These are phyloP conservation scores for Thymus mandschuricus DNA, from an alignment of 257 asterid species.

Conservation along the genomic window DNA sequence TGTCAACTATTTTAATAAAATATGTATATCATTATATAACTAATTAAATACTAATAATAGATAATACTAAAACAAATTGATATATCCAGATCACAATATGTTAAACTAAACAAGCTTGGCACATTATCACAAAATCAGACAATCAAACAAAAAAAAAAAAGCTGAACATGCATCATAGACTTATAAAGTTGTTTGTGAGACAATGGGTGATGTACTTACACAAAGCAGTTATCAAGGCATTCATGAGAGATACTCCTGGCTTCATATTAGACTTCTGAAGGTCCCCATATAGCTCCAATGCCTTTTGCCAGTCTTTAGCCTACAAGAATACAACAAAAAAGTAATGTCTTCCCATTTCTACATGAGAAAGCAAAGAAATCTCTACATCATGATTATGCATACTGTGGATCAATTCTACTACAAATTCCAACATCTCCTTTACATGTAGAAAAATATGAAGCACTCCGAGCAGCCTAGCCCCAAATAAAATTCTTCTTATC, in stretches of 20 bases:
- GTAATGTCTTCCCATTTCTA: constrained; percentile 21
- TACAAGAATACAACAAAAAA: constrained; percentile 40
- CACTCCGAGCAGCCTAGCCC: constrained; percentile 21
- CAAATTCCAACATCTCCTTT: constrained; percentile 22
- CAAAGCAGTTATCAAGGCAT: constrained; percentile 90
- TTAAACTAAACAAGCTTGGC: constrained; percentile 14
- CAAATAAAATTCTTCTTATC: constrained; percentile 5
- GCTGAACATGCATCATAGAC: constrained; percentile 9
- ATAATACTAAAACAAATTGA: background rate
- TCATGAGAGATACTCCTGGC: constrained; percentile 90
- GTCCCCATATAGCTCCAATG: constrained; percentile 72
- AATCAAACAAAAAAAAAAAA: constrained; percentile 8
- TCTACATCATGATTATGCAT: constrained; percentile 14
- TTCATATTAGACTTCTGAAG: constrained; percentile 65
- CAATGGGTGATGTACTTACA: constrained; percentile 58
- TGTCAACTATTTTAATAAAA: no score
- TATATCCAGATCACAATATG: constrained; percentile 12
- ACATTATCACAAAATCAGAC: constrained; percentile 16
- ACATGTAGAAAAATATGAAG: constrained; percentile 9
- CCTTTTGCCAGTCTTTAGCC: constrained; percentile 93
- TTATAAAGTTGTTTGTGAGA: constrained; percentile 18
- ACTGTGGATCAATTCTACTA: background rate
- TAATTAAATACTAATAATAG: no score
- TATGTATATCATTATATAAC: no score
- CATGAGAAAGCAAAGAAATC: constrained; percentile 5